Base-by-base conservation (phyloP, 169 alveolate genomes). In the Cryptosporidium meleagridis region DNA sequence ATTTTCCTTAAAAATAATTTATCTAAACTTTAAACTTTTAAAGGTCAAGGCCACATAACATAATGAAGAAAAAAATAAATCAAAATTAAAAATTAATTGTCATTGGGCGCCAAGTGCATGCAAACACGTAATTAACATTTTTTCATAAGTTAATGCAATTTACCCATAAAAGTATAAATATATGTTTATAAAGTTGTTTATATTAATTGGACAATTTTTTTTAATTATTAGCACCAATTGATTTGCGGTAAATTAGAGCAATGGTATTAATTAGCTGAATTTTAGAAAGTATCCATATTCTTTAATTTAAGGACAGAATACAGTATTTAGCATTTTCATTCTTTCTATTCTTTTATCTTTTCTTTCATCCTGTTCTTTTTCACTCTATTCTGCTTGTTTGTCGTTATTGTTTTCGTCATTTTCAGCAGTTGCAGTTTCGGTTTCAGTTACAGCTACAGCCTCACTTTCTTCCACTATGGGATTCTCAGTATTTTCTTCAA, bases 401-500 rank as follows among this genome's bases (percentile, higher is more conserved):
- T 48, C 55, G 23, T 14, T 16, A 14, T 5, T 48, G 7, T 35
- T 69, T 18, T 39, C 55, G 8, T 37, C 59, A 69, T 3, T 69
- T 1, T 33, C 33, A 14, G 16, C 26, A 14, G 80, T 9, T 5
- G 52, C 18, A 69, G 6, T 37, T 31, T 31, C 35, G 2, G 35
- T 31, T 31, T 31, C 35, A 31, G 35, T 31, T 9, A 7, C 26
- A 14, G 80, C 21, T 7, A 29, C 18, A 39, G 6, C 4, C 44
- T 0, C 44, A 37, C 0, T 7, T 7, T 5, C 44, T 3, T 69
- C 80, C 2, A 8, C 31, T n/a, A 33, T 26, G 33, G 44, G 44
- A 2, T 65, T 69, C 44, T 23, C 65, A 23, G n/a, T 23, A 39
- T 8, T 69, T 69, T 39, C 84, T 69, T 69, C 65, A 6, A 18